Percentiles rank a stretch among this genome's conserved stretches.
phyloP scores from a whole-genome alignment of 495 filamentous ascomycete species.

The Immersiella caudata region DNA sequence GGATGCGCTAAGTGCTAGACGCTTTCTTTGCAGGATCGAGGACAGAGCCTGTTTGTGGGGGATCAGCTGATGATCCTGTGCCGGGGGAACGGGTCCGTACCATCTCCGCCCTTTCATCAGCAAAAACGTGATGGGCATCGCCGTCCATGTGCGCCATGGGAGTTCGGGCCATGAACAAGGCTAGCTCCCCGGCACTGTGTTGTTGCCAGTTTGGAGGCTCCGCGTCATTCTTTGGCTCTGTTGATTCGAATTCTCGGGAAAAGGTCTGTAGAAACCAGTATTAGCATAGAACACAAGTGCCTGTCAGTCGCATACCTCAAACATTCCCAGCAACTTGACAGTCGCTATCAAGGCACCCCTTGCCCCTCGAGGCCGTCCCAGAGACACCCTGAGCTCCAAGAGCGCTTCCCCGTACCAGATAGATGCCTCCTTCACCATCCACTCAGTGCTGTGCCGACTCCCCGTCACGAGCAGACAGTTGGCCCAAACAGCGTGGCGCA shows the following conservation, averaged over 20 bases:
- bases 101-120: constrained; percentile 27
- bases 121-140: constrained; percentile 24
- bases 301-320: constrained; percentile 16
- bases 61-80: background rate
- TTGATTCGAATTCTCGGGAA: background rate
- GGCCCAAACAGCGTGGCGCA: constrained; percentile 21
- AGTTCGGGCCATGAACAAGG: constrained; percentile 21
- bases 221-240: background rate
- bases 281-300: background rate
- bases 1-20: constrained; percentile 21
- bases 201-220: constrained; percentile 18
- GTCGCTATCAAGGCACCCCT: constrained; percentile 12
- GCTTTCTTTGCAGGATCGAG: constrained; percentile 22
- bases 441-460: background rate
- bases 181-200: constrained; percentile 24
- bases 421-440: constrained; percentile 20
- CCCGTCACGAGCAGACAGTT: constrained; percentile 20
- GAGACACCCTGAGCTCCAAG: constrained; percentile 12
- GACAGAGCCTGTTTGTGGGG: constrained; percentile 17
- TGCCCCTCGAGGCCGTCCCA: background rate
- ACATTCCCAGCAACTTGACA: constrained; percentile 25
- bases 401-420: constrained; percentile 20
- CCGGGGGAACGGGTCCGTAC: background rate
- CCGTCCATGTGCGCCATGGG: constrained; percentile 18
- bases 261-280: background rate